Base-by-base conservation (phyloP, 805 yeast species). In the Teunomyces tritomae region DNA sequence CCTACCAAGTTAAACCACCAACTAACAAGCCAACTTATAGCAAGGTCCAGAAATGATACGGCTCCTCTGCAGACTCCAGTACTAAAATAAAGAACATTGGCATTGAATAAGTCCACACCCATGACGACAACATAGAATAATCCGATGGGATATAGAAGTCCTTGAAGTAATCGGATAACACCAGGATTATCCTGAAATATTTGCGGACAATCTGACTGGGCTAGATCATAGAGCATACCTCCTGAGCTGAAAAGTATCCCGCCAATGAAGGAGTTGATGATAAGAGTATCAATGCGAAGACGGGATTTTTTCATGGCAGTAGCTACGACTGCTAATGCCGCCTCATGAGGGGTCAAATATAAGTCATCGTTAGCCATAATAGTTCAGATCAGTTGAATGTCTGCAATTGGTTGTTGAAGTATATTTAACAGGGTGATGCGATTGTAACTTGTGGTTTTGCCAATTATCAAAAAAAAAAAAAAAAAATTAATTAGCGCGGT, bases 231-330 rank as follows among this genome's bases (percentile, higher is more conserved):
- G 11, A 87, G 70, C 87, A 86, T 83, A 0, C 91, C 88, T 8
- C 94, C 94, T 2, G 84, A 68, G 34, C 84, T 67, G 63, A 87
- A 87, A 3, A 87, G 61, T 1, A 85, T 53, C 0, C 89, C 94
- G 3, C 90, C 95, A 50, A 85, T 68, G 4, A 86, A 61, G 0
- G 90, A 81, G 59, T 85, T 85, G 16, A 86, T 57, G 0, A 80
- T 53, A n/a, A 87, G 61, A 0, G 83, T 74, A 49, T 83, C 84
- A 4, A 82, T 54, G 52, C 81, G 75, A 27, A 85, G 73, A 63
- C 95, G 74, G 3, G 91, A 78, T 58, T 87, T 87, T 64, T 87
- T 87, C 94, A 87, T 87, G 2, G 89, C 75, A 0, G 94, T 87
- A 7, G 95, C 95, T 14, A 87, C 92, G 35, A 86, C 85, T 0